Percentiles rank a stretch among this genome's conserved stretches.
phyloP scores from a whole-genome alignment of 495 filamentous ascomycete species.

The Pyrenula aspistea region DNA sequence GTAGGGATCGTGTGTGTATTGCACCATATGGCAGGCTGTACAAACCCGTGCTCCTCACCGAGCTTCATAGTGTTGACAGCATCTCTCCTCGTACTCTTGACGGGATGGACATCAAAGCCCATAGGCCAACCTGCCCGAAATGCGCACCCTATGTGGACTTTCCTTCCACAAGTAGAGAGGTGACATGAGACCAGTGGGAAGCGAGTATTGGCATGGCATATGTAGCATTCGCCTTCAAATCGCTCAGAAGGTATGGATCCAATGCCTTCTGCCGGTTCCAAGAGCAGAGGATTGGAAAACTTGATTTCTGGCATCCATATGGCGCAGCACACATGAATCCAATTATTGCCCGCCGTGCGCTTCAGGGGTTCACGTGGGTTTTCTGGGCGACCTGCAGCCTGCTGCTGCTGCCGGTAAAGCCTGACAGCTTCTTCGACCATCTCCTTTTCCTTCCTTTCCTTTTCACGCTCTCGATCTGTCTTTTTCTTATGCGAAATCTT shows the following conservation, averaged over 20 bases:
- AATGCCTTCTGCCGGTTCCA: conserved; percentile 82
- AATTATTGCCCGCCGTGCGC: conserved; percentile 86
- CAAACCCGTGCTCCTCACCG: conserved; percentile 61
- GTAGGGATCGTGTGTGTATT: conserved; percentile 68
- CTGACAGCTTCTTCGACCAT: conserved; percentile 59
- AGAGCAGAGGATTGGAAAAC: conserved; percentile 67
- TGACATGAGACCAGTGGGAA: conserved; percentile 78
- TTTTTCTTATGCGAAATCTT: conserved; percentile 87
- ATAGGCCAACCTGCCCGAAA: conserved; percentile 69
- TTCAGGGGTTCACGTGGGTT: conserved; percentile 88
- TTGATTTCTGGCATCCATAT: conserved; percentile 86
- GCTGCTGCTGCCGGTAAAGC: conserved; percentile 70
- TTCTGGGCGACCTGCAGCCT: conserved; percentile 64
- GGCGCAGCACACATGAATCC: conserved; percentile 93
- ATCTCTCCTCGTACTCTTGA: conserved; percentile 77
- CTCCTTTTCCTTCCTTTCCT: conserved; percentile 74
- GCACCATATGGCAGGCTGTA: conserved; percentile 78
- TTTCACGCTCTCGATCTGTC: conserved; percentile 81
- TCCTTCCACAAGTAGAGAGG: conserved; percentile 53
- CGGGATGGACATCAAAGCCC: conserved; percentile 81
- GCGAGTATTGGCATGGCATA: conserved; percentile 56
- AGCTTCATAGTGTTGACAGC: conserved; percentile 61
- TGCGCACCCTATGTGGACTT: conserved; percentile 84
- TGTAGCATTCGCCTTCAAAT: conserved; percentile 68
- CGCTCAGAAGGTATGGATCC: conserved; percentile 55